Percentiles rank a stretch among this genome's conserved stretches.
phyloP scores from a whole-genome alignment of 2,329 filamentous ascomycete genomes.

The Penicillium sp. region DNA sequence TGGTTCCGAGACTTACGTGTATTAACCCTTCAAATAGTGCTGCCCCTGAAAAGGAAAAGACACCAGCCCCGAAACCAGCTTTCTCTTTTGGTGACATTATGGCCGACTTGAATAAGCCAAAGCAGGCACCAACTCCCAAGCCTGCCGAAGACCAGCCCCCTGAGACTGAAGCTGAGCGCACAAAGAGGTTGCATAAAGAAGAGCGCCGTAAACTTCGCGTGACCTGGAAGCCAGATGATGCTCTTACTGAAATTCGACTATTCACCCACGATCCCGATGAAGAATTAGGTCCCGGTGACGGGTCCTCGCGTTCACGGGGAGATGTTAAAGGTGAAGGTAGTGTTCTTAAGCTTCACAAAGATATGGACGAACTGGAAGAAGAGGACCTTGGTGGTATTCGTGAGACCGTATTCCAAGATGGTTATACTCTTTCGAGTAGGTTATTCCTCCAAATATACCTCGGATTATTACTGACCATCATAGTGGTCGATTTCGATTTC shows the following conservation, averaged over 20 bases:
- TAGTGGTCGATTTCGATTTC: constrained; percentile 43
- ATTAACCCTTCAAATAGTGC: constrained; percentile 28
- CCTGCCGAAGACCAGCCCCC: constrained; percentile 53
- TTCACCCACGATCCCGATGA: constrained; percentile 65
- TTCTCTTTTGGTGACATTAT: constrained; percentile 53
- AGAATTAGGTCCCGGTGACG: constrained; percentile 59
- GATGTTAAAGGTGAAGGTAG: constrained; percentile 60
- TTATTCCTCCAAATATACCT: constrained; percentile 8
- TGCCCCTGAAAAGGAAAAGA: constrained; percentile 38
- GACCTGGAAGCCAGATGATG: constrained; percentile 58
- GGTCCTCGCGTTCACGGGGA: constrained; percentile 57
- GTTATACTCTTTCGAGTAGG: constrained; percentile 37
- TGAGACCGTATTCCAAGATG: constrained; percentile 43
- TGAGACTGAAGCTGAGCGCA: constrained; percentile 61
- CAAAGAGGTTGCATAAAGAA: constrained; percentile 61
- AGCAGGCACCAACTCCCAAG: constrained; percentile 54
- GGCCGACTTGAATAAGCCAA: constrained; percentile 56
- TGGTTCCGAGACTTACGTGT: neutral
- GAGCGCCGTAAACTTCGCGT: constrained; percentile 61
- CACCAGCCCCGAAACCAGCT: constrained; percentile 39
- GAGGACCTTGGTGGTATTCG: constrained; percentile 56
- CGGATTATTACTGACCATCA: constrained; percentile 10
- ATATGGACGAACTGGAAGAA: constrained; percentile 58
- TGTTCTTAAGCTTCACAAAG: constrained; percentile 52
- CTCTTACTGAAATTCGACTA: constrained; percentile 57